These are phyloP conservation scores for Dillenia suffruticosa DNA, from an alignment of 164 flowering plant genomes.

Conservation along the genomic window DNA sequence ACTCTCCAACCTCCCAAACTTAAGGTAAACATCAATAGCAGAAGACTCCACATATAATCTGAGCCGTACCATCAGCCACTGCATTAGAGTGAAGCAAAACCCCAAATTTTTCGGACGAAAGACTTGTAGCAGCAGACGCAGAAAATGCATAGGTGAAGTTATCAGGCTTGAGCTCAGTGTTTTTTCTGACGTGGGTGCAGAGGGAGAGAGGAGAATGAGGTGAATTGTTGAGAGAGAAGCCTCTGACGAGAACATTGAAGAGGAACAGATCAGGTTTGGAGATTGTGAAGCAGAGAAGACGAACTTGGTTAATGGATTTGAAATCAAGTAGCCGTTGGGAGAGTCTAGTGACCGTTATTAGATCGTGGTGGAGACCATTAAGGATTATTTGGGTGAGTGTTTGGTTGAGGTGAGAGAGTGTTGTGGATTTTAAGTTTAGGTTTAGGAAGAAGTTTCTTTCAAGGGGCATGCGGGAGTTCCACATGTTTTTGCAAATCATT, in stretches of 20 bases:
- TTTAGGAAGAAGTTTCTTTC: constrained; percentile 31
- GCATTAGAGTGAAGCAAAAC: constrained; percentile 53
- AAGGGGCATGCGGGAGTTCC: constrained; percentile 4
- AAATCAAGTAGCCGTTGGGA: constrained; percentile 51
- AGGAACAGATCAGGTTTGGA: constrained; percentile 49
- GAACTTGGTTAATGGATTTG: constrained; percentile 30
- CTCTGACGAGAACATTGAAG: constrained; percentile 66
- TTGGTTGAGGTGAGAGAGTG: constrained; percentile 54
- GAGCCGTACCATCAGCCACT: constrained; percentile 44
- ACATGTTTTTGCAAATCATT: constrained; percentile 32
- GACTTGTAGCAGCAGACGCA: constrained; percentile 31
- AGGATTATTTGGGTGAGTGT: constrained; percentile 66
- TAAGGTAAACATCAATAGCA: constrained; percentile 49
- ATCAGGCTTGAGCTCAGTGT: constrained; percentile 46
- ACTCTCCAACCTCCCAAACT: constrained; percentile 27
- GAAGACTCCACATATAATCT: constrained; percentile 70
- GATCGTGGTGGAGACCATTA: constrained; percentile 43
- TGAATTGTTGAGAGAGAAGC: constrained; percentile 32
- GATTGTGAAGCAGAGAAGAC: constrained; percentile 31
- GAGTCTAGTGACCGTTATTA: constrained; percentile 64
- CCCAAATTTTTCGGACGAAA: constrained; percentile 27
- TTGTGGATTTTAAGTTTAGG: constrained; percentile 36
- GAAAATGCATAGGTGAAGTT: constrained; percentile 62
- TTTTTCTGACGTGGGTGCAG: constrained; percentile 35
- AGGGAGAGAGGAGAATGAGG: constrained; percentile 42